Evolutionary conservation across 2,329 filamentous ascomycete species (phyloP), one percentile per base, ranked within the genome.

Genomic region (Verticillium tricorpus): DNA sequence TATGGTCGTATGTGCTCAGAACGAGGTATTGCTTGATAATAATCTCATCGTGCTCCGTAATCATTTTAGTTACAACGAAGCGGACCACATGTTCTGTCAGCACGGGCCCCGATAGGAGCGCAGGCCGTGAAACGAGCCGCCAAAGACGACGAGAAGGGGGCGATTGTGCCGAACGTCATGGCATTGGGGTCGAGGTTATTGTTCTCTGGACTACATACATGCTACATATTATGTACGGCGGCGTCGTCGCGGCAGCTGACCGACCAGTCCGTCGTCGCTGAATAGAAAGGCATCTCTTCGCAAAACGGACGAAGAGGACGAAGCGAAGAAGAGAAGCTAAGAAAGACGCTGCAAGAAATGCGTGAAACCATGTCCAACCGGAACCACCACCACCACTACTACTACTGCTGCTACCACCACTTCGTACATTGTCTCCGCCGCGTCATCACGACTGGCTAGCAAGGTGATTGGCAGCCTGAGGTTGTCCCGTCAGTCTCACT

Each of bases 401-500:
- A 22, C 34, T 12, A 34, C 32, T 19, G 2, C n/a, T 34, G 32
- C n/a, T 25, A 5, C 25, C 4, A 4, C 9, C 39, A 9, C n/a
- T 9, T n/a, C 15, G 15, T 7, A 1, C 8, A 2, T 22, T 22
- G 45, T 25, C 19, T 9, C 19, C 19, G 8, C 45, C 1, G 11
- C 45, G 9, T 9, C 22, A 19, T 70, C 64, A 85, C 63, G 82
- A 84, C 70, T 83, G 81, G 72, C 75, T 85, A 54, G 83, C 83
- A 64, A 86, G 76, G 67, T 78, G 78, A 69, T 86, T 85, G 66
- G 83, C 83, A 59, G 83, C 83, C 83, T 82, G 63, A 14, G 61
- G 9, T 40, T 25, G 11, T 19, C 19, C 31, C 17, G 45, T 57
- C 15, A 35, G 55, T 37, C 17, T 5, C 31, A 28, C 35, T 8